Percentiles rank a stretch among this genome's conserved stretches.
These are phyloP conservation scores for Colletotrichum siamense DNA, from an alignment of 2,329 filamentous ascomycete species.

Conservation along the genomic window DNA sequence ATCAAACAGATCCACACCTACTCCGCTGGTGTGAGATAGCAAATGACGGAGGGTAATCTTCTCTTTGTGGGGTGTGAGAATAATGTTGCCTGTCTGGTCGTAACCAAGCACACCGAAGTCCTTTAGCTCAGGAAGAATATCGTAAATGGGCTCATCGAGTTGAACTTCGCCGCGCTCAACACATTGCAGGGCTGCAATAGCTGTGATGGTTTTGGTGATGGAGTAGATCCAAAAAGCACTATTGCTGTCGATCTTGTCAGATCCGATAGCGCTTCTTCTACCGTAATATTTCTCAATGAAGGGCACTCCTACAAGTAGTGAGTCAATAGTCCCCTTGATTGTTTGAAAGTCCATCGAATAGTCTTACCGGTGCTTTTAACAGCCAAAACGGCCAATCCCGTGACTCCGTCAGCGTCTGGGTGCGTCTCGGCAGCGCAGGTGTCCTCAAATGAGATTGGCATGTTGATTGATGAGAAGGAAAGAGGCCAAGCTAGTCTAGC, in stretches of 20 bases:
- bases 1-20: not conserved
- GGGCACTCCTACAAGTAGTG: not conserved
- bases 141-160: not conserved
- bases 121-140: not conserved
- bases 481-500: not conserved
- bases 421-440: not conserved
- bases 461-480: not conserved
- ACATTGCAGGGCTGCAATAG: not conserved
- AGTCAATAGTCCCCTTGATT: not conserved
- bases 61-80: not conserved
- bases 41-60: constrained; percentile 4
- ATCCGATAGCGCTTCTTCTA: not conserved
- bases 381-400: not conserved
- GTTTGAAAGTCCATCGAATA: not conserved
- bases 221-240: not conserved
- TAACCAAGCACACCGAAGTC: not conserved
- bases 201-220: not conserved
- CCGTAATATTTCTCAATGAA: not conserved
- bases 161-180: not conserved
- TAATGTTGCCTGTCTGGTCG: not conserved
- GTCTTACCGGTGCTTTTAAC: not conserved
- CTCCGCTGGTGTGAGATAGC: not conserved
- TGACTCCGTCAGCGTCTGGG: not conserved
- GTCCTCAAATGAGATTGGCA: not conserved
- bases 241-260: not conserved